These are phyloP conservation scores for Kewa caespitosa DNA, from an alignment of 179 eudicot species.

Conservation along the genomic window DNA sequence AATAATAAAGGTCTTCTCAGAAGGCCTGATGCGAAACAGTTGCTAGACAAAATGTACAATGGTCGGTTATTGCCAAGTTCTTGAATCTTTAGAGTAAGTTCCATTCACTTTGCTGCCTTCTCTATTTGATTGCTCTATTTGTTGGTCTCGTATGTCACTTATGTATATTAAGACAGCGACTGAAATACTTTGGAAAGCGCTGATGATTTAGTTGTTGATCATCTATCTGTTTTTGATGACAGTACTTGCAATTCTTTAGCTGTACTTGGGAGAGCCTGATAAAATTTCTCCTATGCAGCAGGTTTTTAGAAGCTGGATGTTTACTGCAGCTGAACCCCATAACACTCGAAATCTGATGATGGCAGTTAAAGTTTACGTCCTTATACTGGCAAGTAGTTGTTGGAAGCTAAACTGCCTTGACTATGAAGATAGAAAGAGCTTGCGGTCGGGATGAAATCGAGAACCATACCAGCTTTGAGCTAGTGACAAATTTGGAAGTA, in stretches of 20 bases:
- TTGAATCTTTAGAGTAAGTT: conserved; percentile 59
- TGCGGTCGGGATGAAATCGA: not conserved
- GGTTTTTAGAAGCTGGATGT: not conserved
- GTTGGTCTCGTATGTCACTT: not conserved
- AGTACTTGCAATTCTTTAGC: not conserved
- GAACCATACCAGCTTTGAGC: not conserved
- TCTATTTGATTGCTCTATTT: not conserved
- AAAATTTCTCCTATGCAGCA: not conserved
- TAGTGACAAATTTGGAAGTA: not conserved
- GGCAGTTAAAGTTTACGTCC: not conserved
- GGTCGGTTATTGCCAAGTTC: conserved; percentile 76
- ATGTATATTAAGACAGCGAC: not conserved
- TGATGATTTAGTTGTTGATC: not conserved
- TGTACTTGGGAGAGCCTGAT: not conserved
- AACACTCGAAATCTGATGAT: not conserved
- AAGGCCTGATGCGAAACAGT: conserved; percentile 75
- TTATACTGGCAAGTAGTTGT: conserved; percentile 3
- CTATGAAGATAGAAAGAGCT: not conserved
- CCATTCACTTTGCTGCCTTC: not conserved
- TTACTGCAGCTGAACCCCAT: not conserved
- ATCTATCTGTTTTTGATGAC: not conserved
- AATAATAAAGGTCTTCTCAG: conserved; percentile 95
- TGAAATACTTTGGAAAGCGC: not conserved
- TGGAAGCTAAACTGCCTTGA: not conserved
- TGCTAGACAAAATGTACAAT: conserved; percentile 95